phyloP scores from a whole-genome alignment of 345 rosid genomes.

The Sisymbrium altissimum region DNA sequence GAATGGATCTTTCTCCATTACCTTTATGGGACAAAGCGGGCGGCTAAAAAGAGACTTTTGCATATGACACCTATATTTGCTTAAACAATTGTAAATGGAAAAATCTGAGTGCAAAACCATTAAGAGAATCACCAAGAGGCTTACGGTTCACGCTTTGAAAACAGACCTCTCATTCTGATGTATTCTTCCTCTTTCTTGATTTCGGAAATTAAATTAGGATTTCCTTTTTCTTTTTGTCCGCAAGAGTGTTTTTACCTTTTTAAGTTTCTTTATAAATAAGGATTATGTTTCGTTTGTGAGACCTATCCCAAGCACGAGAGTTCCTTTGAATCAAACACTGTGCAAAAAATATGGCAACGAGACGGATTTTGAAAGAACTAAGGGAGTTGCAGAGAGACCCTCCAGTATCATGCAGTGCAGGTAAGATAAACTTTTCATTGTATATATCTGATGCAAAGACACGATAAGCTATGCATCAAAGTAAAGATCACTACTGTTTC shows the following conservation, averaged over 20 bases:
- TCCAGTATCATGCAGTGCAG: constrained; percentile 73
- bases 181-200: not conserved
- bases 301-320: not conserved
- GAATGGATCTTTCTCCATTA: constrained; percentile 7
- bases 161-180: constrained; percentile 11
- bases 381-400: constrained; percentile 73
- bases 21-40: constrained; percentile 20
- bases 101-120: constrained; percentile 1
- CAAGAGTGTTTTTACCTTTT: too few species aligned
- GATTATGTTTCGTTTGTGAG: not conserved
- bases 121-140: constrained; percentile 23
- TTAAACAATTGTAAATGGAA: not conserved
- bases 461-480: constrained; percentile 10
- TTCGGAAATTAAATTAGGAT: too few species aligned
- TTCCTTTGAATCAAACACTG: not conserved
- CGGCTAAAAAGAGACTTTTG: constrained; percentile 22
- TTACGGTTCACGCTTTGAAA: constrained; percentile 26
- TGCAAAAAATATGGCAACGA: constrained; percentile 45
- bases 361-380: constrained; percentile 60
- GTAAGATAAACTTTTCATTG: constrained; percentile 25
- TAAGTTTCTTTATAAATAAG: not conserved
- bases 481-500: not conserved
- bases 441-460: not conserved
- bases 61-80: not conserved
- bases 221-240: too few species aligned